Evolutionary conservation across 192 early-diverging fungal species (phyloP).

Genomic region (Gigaspora rosea): DNA sequence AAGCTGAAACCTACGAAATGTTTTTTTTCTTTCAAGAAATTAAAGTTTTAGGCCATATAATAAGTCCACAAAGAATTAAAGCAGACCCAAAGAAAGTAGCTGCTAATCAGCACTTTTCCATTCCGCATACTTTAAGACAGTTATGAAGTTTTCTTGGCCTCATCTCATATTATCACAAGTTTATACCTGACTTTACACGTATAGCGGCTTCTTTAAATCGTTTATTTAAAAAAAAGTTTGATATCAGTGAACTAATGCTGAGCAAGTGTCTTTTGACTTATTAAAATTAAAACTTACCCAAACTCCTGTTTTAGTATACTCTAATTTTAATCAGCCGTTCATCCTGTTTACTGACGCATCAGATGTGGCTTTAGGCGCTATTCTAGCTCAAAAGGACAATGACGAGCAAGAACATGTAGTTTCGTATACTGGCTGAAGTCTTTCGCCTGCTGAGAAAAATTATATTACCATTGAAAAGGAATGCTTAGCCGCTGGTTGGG

Average conservation of each 20-base stretch:
- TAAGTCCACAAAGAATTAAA: not conserved
- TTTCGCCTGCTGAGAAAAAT: slow-evolving; percentile 16
- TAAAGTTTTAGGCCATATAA: not conserved
- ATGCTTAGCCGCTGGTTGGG: slow-evolving; percentile 26
- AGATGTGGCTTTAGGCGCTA: not conserved
- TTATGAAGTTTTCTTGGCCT: not conserved
- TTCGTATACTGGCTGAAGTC: slow-evolving; percentile 2
- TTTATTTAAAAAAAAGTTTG: not conserved
- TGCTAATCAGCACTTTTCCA: not conserved
- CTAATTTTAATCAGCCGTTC: no score
- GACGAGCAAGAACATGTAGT: not conserved
- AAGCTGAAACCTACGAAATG: no score
- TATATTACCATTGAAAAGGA: slow-evolving; percentile 2
- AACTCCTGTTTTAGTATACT: no score
- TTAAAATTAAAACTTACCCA: no score
- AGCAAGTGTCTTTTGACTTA: not conserved
- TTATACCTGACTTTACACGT: not conserved
- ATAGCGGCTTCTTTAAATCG: not conserved
- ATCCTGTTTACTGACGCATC: slow-evolving; percentile 21
- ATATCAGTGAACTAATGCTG: not conserved
- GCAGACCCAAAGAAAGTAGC: not conserved
- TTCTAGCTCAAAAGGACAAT: slow-evolving; percentile 1
- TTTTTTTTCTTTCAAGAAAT: no score
- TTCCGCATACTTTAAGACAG: not conserved
- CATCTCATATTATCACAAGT: not conserved